phyloP scores from a whole-genome alignment of 1,139 yeast species.

The Pichia sp. region DNA sequence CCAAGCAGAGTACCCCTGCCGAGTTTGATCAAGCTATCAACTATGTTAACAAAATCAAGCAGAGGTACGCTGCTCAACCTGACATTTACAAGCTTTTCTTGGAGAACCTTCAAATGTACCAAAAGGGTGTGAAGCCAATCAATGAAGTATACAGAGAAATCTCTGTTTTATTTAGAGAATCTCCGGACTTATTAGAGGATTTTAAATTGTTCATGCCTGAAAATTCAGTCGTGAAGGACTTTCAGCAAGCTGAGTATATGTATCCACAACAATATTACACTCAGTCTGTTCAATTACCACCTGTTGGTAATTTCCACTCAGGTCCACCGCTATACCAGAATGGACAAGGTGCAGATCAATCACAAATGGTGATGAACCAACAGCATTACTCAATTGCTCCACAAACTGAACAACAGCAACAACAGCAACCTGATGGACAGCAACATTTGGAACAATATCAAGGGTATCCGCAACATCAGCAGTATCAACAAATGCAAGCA shows the following conservation, averaged over 20 bases:
- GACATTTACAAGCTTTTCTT: slow-evolving; percentile 91
- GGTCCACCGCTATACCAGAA: slow-evolving; percentile 39
- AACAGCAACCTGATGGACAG: slow-evolving; percentile 8
- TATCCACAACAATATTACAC: slow-evolving; percentile 17
- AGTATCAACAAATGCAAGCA: slow-evolving; percentile 11
- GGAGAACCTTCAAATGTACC: slow-evolving; percentile 93
- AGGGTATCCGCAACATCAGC: slow-evolving; percentile 25
- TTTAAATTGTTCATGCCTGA: slow-evolving; percentile 95
- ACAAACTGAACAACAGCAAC: slow-evolving; percentile 10
- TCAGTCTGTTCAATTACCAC: slow-evolving; percentile 60
- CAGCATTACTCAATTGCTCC: slow-evolving; percentile 5
- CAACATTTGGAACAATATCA: slow-evolving; percentile 12
- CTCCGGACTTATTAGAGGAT: slow-evolving; percentile 91
- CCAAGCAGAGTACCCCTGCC: slow-evolving; percentile 63
- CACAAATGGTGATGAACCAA: slow-evolving; percentile 1
- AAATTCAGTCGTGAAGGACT: slow-evolving; percentile 39
- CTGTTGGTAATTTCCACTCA: slow-evolving; percentile 93
- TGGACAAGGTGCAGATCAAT: slow-evolving; percentile 19
- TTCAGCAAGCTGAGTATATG: slow-evolving; percentile 21
- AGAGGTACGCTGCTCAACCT: slow-evolving; percentile 89
- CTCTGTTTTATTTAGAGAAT: slow-evolving; percentile 78
- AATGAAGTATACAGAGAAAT: slow-evolving; percentile 94
- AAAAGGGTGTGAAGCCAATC: slow-evolving; percentile 91
- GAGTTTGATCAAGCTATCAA: slow-evolving; percentile 97
- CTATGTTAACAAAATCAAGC: slow-evolving; percentile 92